Evolutionary conservation across 2,329 filamentous ascomycete genomes (phyloP), one percentile per base, ranked within the genome.

Genomic region (Aspergillus piperis): DNA sequence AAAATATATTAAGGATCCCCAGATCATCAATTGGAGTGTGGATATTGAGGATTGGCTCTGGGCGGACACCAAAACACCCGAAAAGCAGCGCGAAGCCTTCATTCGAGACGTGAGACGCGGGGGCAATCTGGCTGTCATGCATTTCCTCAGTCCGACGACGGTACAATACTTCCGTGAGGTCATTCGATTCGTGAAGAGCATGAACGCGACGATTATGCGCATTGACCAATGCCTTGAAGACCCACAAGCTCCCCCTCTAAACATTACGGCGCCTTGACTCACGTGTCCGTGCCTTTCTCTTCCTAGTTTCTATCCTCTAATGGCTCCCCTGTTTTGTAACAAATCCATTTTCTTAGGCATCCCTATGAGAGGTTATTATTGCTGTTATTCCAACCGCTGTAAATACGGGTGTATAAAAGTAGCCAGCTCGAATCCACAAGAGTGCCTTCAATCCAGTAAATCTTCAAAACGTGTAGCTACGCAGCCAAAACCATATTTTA

Each of bases 31-130:
- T 71, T 90, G 88, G 88, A 86, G 82, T 68, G 84, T 90, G 48
- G 88, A 90, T 68, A 84, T 90, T 32, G 86, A 90, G 77, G 88
- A 90, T 71, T 90, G 87, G 86, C 68, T 88, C 23, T 90, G 87
- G 86, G 87, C 86, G 1, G 76, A 82, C 70, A 83, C 80, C 0
- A 68, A 75, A 47, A 89, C 86, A 3, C 88, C 88, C 0, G 84
- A 89, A 77, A 86, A 86, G 68, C 88, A 90, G 75, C 75, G 89
- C 13, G 84, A 85, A 3, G 85, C 87, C 11, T 90, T 90, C 75
- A 81, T 84, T 70, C 80, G 84, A 3, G 86, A 88, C 69, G 81
- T 90, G 2, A 78, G 79, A 23, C 84, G 82, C 67, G 88, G 88
- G 1, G 88, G 88, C 1, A 82, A 83, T 64, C 75, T 90, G 53